Conservation (phyloP, 805 yeast genomes). For the Candida hispaniensis region DNA sequence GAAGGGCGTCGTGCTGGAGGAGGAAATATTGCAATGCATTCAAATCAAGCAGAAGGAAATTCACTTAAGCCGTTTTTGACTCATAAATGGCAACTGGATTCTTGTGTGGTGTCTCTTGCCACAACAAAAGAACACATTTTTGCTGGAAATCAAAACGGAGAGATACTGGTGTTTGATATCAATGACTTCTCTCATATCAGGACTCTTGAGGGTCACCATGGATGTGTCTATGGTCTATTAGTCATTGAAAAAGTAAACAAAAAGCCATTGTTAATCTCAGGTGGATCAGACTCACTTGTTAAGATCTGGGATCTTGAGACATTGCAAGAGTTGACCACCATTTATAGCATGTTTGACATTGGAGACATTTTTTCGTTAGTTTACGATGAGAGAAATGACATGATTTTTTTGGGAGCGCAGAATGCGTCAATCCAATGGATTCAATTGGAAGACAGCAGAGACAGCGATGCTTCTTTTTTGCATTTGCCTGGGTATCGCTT, state of each 20-base stretch:
- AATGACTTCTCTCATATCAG: conserved; percentile 47
- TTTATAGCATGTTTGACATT: conserved; percentile 75
- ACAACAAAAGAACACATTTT: conserved; percentile 35
- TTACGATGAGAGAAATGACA: conserved; percentile 49
- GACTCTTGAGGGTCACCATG: conserved; percentile 50
- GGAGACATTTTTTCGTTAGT: conserved; percentile 86
- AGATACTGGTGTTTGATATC: conserved; percentile 60
- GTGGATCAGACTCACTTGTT: conserved; percentile 82
- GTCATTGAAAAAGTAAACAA: conserved; percentile 25
- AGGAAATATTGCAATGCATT: conserved; percentile 1
- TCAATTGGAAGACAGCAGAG: conserved; percentile 28
- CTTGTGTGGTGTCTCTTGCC: conserved; percentile 56
- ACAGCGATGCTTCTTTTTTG: conserved; percentile 25
- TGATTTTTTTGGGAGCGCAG: conserved; percentile 80
- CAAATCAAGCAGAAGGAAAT: too few species aligned
- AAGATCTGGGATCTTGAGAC: conserved; percentile 66
- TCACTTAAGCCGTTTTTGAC: conserved; percentile 31
- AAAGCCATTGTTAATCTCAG: conserved; percentile 61
- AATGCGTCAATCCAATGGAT: conserved; percentile 82
- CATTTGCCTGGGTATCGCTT: conserved; percentile 54
- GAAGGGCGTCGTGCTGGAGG: conserved; percentile 12
- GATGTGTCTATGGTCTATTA: conserved; percentile 60
- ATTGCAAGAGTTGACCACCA: conserved; percentile 43
- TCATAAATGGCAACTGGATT: conserved; percentile 68
- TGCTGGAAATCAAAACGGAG: conserved; percentile 87